Base-by-base conservation (phyloP, 495 filamentous ascomycete species). In the Penicillium crystallinum region DNA sequence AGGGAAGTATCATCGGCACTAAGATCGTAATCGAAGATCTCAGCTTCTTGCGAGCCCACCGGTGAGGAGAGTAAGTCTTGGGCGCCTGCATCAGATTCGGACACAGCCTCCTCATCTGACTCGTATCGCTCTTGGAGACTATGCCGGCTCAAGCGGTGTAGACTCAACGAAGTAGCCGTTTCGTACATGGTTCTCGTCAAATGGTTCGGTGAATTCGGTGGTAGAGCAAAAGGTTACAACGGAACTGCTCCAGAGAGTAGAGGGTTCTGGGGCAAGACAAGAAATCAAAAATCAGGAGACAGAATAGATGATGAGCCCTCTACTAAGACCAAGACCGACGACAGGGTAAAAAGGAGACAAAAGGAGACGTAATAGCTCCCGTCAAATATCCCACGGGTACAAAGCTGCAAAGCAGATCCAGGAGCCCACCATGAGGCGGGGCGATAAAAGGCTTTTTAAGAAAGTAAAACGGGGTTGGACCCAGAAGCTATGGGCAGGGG, bases 41-140 rank as follows among this genome's bases (percentile, higher is more conserved):
- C 62, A 15, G 59, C 54, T 49, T 56, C 55, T 15, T 62, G 61
- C 6, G 66, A 50, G 18, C 68, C 59, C 38, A 68, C 52, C 6
- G 65, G 63, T 30, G 71, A 70, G 19, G 66, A 69, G 3, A 67
- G 56, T 51, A 68, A 54, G 36, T 73, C 70, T 2, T 69, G 64
- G 12, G 57, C 59, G 12, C 70, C 65, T 30, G 61, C 53, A 45
- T 74, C 71, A 0, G 71, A 67, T 49, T 73, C 73, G 9, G 73
- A 76, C 4, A 69, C 62, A 37, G 68, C 70, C 49, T 76, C 73
- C 50, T 76, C 73, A 18, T 76, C 73, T 7, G 73, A 76, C 27
- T 76, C 71, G 46, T 76, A 76, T 18, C 62, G 66, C 23, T 63
- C 65, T 22, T 70, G 66, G 9, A 73, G 66, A 44, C 54, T 63